Evolutionary conservation across 495 filamentous ascomycete species (phyloP).

Genomic region (Podospora bellae-mahoneyi): DNA sequence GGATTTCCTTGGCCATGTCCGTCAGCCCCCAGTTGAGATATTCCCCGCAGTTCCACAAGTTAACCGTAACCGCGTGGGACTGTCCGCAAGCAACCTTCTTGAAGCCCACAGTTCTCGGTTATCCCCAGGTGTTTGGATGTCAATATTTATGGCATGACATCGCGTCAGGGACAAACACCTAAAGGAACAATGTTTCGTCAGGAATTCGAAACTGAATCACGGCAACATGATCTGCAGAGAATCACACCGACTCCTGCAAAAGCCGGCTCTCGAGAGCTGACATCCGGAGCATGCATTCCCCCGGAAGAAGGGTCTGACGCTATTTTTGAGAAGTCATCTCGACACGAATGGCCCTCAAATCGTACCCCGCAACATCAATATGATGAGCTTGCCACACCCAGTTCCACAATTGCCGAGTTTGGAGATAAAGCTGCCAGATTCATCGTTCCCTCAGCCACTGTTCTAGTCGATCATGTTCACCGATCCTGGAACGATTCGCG

Average conservation of each 20-base stretch:
- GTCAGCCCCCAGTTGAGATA: no score
- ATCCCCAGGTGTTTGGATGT: no score
- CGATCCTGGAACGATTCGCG: conserved; percentile 3
- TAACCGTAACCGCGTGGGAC: no score
- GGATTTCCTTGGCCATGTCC: no score
- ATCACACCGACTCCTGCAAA: background rate
- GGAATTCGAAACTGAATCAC: background rate
- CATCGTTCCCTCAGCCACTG: conserved; percentile 7
- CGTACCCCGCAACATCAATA: background rate
- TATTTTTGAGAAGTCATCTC: background rate
- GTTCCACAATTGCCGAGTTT: conserved; percentile 16
- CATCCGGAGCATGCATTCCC: background rate
- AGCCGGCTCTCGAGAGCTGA: background rate
- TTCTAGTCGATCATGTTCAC: conserved; percentile 10
- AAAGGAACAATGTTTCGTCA: background rate
- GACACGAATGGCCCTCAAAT: background rate
- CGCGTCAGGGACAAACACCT: background rate
- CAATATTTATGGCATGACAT: background rate
- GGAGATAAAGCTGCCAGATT: conserved; percentile 4
- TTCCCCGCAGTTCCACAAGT: no score
- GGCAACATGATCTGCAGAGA: background rate
- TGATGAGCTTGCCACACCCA: conserved; percentile 15
- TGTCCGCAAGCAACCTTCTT: no score
- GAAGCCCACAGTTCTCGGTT: no score
- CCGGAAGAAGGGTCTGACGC: background rate